Percentiles rank a stretch among this genome's conserved stretches.
These are phyloP conservation scores for Neonectria punicea DNA, from an alignment of 2,329 filamentous ascomycete genomes.

Conservation along the genomic window DNA sequence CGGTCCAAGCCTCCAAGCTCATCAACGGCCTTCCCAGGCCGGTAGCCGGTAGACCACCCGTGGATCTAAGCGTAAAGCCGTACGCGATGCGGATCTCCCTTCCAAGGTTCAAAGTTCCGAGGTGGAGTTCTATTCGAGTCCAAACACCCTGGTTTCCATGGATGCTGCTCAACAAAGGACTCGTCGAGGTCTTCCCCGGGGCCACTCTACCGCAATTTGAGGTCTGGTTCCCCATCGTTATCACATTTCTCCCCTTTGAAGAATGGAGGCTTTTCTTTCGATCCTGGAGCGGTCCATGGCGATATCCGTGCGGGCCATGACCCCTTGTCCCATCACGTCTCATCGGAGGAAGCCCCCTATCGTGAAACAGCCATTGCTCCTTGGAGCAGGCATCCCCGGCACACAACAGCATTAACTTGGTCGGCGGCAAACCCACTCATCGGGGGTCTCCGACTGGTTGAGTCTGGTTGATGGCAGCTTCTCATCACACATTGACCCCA, in stretches of 20 bases:
- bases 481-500: constrained; percentile 23
- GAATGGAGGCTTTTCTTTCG: constrained; percentile 16
- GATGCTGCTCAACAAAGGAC: constrained; percentile 14
- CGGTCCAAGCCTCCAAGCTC: background rate
- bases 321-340: constrained; percentile 23
- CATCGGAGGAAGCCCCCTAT: constrained; percentile 35
- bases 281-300: constrained; percentile 24
- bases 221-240: background rate
- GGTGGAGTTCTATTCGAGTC: constrained; percentile 4
- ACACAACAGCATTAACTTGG: constrained; percentile 32
- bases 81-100: constrained; percentile 1
- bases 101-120: constrained; percentile 8
- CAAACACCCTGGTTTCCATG: constrained; percentile 1
- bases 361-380: constrained; percentile 39
- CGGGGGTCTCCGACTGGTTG: constrained; percentile 31
- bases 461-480: constrained; percentile 11
- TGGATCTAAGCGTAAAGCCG: constrained; percentile 12
- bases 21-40: background rate
- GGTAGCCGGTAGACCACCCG: background rate
- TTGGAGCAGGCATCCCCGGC: constrained; percentile 31
- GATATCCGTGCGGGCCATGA: constrained; percentile 29
- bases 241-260: constrained; percentile 12
- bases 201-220: constrained; percentile 27
- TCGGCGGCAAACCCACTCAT: constrained; percentile 34
- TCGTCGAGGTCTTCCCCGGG: constrained; percentile 15